Base-by-base conservation (phyloP, 345 rosid species). In the Salix arbutifolia region DNA sequence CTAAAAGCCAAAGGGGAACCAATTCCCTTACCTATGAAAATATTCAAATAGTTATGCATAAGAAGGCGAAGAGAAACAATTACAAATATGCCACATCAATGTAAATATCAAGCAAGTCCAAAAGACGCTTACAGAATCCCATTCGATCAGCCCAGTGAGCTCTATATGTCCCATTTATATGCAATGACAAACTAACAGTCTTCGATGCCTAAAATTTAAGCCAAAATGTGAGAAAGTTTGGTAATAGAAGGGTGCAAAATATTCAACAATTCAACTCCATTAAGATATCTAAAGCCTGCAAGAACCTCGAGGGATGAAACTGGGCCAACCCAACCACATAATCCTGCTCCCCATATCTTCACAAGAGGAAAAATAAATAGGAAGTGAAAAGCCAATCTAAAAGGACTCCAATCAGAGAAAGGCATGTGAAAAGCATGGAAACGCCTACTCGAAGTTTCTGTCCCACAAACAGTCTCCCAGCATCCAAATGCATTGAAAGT, bases 141-240 rank as follows among this genome's bases (percentile, higher is more conserved):
- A 95, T 86, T 72, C 88, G 87, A 77, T 91, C 97, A 62, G 93
- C 94, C 99, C 99, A 95, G 53, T 89, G 96, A 85, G 96, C 91
- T 90, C 99, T 90, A 74, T 90, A 90, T 19, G 99, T 93, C 73
- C 97, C 99, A 89, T 95, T 95, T 56, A 87, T 86, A 82, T 91
- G 94, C 87, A 95, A 82, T 77, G 85, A 52, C 84, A 95, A 81
- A 78, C 80, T 84, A 71, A 85, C 88, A 10, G 88, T 76, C 65
- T 81, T 84, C 73, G 91, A 83, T 78, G 84, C 92, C 99, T 95
- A 92, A 77, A 84, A 86, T 31, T 68, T 23, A 77, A 85, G 80
- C 67, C 81, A 74, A 67, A 37, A 52, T 62, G 53, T 67, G 46
- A 78, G 69, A 72, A 76, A 72, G 64, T n/a, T 62, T 6, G 30